These are phyloP conservation scores for Arthrocladium fulminans DNA, from an alignment of 2,329 filamentous ascomycete species.

Conservation along the genomic window DNA sequence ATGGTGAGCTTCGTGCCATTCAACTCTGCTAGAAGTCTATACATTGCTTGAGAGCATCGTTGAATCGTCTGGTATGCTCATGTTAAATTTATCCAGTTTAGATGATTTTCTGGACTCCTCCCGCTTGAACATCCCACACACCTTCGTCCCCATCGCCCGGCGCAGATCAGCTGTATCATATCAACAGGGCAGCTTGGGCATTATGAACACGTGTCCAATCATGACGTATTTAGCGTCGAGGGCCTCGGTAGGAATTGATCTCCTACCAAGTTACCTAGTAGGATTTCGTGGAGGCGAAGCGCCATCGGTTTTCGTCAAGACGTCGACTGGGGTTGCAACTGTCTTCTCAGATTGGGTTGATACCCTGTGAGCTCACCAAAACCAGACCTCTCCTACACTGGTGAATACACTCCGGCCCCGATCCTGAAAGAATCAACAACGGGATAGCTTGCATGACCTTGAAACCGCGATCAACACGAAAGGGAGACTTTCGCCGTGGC, in stretches of 20 bases:
- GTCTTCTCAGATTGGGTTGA: slow-evolving; percentile 51
- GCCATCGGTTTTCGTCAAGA: slow-evolving; percentile 41
- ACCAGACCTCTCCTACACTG: not conserved
- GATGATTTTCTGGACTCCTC: slow-evolving; percentile 55
- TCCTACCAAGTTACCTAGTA: slow-evolving; percentile 50
- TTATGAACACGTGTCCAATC: slow-evolving; percentile 46
- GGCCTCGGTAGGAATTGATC: slow-evolving; percentile 53
- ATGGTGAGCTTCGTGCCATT: slow-evolving; percentile 49
- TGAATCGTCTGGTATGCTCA: not conserved
- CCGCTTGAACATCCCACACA: slow-evolving; percentile 42
- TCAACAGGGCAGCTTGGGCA: slow-evolving; percentile 40
- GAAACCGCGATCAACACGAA: too few relatives aligned
- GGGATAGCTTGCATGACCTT: too few relatives aligned
- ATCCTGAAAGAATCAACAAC: too few relatives aligned
- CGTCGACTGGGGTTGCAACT: slow-evolving; percentile 47
- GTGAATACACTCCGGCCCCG: not conserved
- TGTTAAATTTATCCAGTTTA: slow-evolving; percentile 28
- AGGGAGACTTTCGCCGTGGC: too few relatives aligned
- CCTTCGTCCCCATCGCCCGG: slow-evolving; percentile 52
- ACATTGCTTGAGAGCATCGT: slow-evolving; percentile 45
- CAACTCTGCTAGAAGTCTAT: slow-evolving; percentile 49
- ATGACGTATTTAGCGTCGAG: slow-evolving; percentile 52
- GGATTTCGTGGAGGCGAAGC: slow-evolving; percentile 46
- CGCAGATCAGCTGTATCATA: slow-evolving; percentile 46
- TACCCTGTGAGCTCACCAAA: slow-evolving; percentile 43